Evolutionary conservation across 768 basidiomycete genomes (phyloP), one percentile per base, ranked within the genome.

Genomic region (Lanmaoa rubissima): DNA sequence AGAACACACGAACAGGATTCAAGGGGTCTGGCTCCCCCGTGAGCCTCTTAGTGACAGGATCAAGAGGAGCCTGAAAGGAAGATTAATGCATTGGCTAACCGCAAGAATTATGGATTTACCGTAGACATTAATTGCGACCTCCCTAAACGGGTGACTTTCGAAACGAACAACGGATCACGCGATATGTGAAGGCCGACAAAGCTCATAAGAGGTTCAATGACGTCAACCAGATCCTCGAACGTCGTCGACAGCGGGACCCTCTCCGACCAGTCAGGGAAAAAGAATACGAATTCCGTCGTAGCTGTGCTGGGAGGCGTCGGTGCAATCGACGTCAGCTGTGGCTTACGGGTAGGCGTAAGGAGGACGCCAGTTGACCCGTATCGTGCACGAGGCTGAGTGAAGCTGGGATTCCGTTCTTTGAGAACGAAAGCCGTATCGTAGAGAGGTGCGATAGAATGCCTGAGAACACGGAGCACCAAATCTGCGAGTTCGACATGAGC

Each of bases 401-500:
- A 90, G 64, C 82, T 85, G 7, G 79, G 71, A 59, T 80, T 85
- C 46, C 81, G 79, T 59, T 85, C 84, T 65, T 85, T 88, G 32
- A 75, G 74, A 42, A 82, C 77, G 48, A 82, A 65, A 9, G 54
- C 59, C 4, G 73, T 54, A 32, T 81, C 76, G 65, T 93, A 95
- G 5, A 96, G 73, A 2, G 84, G 80, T 2, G 82, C 73, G 13
- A 97, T 75, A 0, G 92, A 88, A 57, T 82, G 74, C 61, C 83
- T 82, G 60, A 94, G 71, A 21, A 90, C 74, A 34, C 92, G 88
- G 32, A 97, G 76, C 61, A 97, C 78, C 44, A 98, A 76, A 69
- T 98, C 95, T 9, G 94, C 90, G 48, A 98, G 78, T 62, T 94
- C 89, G 0, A 87, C 83, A 54, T 89, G 82, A 35, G 86, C 84